Percentiles rank a stretch among this genome's conserved stretches.
Conservation (phyloP, 129 eudicot genomes). For the Escallonia herrerae region DNA sequence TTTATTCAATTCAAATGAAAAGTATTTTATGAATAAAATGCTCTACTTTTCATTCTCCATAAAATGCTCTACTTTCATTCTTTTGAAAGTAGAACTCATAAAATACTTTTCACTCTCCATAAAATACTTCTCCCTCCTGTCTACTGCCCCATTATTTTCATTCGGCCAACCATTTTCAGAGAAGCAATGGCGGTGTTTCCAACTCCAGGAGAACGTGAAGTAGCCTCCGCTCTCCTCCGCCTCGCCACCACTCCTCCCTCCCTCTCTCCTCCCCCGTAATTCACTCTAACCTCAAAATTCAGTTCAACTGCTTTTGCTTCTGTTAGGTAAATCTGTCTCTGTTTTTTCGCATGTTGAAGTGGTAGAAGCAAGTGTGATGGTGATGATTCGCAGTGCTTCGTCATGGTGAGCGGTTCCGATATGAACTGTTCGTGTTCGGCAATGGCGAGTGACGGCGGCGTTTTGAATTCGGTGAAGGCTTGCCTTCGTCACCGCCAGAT, state of each 20-base stretch:
- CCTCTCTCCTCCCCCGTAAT: slow-evolving; percentile 18
- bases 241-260: slow-evolving; percentile 28
- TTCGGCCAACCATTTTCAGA: too few species aligned
- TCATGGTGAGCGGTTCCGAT: slow-evolving; percentile 17
- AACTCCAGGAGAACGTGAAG: slow-evolving; percentile 34
- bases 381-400: slow-evolving; percentile 19
- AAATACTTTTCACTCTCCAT: too few species aligned
- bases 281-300: background rate
- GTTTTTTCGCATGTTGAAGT: background rate
- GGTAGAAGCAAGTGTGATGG: slow-evolving; percentile 20
- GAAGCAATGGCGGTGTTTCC: slow-evolving; percentile 25
- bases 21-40: too few species aligned
- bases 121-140: too few species aligned
- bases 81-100: too few species aligned
- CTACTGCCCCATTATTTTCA: too few species aligned
- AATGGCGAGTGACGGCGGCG: slow-evolving; percentile 32
- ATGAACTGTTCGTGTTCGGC: slow-evolving; percentile 30
- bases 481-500: slow-evolving; percentile 9
- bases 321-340: background rate
- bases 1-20: too few species aligned
- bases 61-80: too few species aligned
- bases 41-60: too few species aligned
- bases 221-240: slow-evolving; percentile 71
- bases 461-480: slow-evolving; percentile 18
- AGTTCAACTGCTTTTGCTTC: background rate